Evolutionary conservation across 305 asterid species (phyloP).

Genomic region (Stenogyne calaminthoides): DNA sequence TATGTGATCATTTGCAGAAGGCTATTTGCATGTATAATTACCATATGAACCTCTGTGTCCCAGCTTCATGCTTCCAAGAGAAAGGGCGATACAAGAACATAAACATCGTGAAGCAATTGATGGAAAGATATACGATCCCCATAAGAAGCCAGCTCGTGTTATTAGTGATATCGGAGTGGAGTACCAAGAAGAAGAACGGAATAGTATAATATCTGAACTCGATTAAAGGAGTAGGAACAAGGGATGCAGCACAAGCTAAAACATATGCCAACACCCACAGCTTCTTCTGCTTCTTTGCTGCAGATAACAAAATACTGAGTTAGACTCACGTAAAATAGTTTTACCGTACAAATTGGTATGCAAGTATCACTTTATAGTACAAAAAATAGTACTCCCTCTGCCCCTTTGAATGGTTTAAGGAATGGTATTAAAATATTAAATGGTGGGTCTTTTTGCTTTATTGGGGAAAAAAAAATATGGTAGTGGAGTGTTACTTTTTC

Average conservation of each 20-base stretch:
- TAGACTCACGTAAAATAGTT: no score
- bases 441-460: no score
- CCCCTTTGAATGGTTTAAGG: no score
- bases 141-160: constrained; percentile 60
- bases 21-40: constrained; percentile 23
- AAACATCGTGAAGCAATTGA: constrained; percentile 69
- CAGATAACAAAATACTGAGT: constrained; percentile 17
- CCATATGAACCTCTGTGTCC: constrained; percentile 88
- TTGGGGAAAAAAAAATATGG: no score
- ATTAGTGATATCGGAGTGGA: constrained; percentile 53
- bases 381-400: no score
- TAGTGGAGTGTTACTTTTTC: no score
- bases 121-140: constrained; percentile 57
- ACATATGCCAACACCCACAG: constrained; percentile 66
- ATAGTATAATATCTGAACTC: constrained; percentile 93
- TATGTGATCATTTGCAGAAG: not conserved
- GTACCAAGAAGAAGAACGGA: constrained; percentile 78
- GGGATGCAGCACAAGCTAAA: constrained; percentile 79
- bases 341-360: no score
- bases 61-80: constrained; percentile 79
- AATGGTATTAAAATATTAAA: no score
- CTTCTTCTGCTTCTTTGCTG: constrained; percentile 68
- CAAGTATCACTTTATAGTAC: no score
- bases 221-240: constrained; percentile 82
- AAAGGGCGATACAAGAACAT: constrained; percentile 90